These are phyloP conservation scores for Mesembryanthemum crystallinum DNA, from an alignment of 148 eudicot genomes.

Conservation along the genomic window DNA sequence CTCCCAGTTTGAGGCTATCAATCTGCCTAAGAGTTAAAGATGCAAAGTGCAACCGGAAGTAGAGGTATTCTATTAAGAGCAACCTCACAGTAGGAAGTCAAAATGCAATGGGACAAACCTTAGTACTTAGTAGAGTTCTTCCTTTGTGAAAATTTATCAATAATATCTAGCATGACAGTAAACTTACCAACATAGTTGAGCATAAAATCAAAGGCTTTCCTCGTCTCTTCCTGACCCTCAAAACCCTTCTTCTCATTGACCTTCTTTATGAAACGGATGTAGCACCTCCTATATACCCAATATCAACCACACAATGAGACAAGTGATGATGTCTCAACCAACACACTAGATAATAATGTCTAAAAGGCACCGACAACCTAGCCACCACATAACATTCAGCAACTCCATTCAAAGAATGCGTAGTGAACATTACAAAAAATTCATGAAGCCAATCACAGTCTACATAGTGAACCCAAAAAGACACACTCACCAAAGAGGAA, in stretches of 20 bases:
- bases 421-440: background rate
- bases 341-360: background rate
- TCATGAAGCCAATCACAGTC: background rate
- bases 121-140: background rate
- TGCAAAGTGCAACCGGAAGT: background rate
- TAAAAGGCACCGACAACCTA: constrained; percentile 13
- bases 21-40: background rate
- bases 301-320: constrained; percentile 1
- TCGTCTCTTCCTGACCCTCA: constrained; percentile 94
- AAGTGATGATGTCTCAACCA: background rate
- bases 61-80: background rate
- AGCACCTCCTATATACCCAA: constrained; percentile 74
- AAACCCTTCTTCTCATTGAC: constrained; percentile 87
- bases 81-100: background rate
- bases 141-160: background rate
- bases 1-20: background rate
- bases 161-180: background rate
- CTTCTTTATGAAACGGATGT: constrained; percentile 84
- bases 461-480: constrained; percentile 2
- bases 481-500: constrained; percentile 79
- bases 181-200: constrained; percentile 83
- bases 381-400: background rate
- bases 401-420: constrained; percentile 1
- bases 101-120: background rate
- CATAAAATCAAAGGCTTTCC: constrained; percentile 98